Evolutionary conservation across 2,329 filamentous ascomycete genomes (phyloP).

Genomic region (Aspergillus hiratsukae): DNA sequence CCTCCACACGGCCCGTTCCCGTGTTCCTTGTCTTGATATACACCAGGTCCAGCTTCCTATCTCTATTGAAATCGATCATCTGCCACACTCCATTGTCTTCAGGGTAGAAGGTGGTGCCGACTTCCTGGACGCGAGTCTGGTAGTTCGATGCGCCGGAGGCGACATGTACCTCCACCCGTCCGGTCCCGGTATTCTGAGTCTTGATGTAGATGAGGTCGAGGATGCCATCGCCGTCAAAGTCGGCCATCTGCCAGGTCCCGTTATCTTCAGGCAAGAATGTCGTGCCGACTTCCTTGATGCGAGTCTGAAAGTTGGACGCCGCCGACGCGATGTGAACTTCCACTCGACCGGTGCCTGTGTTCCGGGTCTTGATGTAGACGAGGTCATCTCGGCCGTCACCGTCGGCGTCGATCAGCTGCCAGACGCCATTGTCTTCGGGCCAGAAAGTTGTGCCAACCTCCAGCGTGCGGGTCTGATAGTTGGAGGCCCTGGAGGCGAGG

Average conservation of each 20-base stretch:
- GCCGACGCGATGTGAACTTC: conserved; percentile 13
- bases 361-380: conserved; percentile 13
- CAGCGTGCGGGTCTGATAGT: conserved; percentile 54
- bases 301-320: conserved; percentile 36
- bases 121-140: conserved; percentile 9
- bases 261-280: conserved; percentile 43
- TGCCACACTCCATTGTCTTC: conserved; percentile 7
- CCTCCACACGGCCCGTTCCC: conserved; percentile 4
- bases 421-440: conserved; percentile 8
- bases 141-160: conserved; percentile 12
- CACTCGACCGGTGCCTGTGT: conserved; percentile 10
- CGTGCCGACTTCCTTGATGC: conserved; percentile 61
- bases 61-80: not conserved
- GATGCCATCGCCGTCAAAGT: conserved; percentile 11
- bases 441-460: conserved; percentile 58
- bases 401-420: conserved; percentile 11
- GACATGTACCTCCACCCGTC: conserved; percentile 11
- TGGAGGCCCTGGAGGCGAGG: conserved; percentile 9
- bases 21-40: conserved; percentile 7
- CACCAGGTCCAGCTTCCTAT: not conserved
- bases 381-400: conserved; percentile 10
- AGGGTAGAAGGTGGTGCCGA: conserved; percentile 5
- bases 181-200: conserved; percentile 10
- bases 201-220: conserved; percentile 14
- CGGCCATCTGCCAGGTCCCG: conserved; percentile 11